Evolutionary conservation across 1,139 yeast species (phyloP).

Genomic region (Suhomyces maxii): DNA sequence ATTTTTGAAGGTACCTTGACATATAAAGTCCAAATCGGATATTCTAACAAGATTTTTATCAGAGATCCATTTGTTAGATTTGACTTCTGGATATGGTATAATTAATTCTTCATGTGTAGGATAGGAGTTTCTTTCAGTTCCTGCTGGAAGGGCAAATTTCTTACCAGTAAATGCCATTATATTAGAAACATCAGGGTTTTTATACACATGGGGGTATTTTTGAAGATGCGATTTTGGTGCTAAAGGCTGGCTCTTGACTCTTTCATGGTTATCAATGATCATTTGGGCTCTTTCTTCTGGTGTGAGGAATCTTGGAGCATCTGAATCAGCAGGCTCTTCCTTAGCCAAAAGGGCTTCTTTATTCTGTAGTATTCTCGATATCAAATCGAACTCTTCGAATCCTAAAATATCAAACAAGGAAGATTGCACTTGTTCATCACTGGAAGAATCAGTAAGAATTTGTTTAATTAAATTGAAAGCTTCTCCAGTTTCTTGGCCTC

Average conservation of each 20-base stretch:
- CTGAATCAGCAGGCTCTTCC: slow-evolving; percentile 5
- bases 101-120: slow-evolving; percentile 77
- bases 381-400: slow-evolving; percentile 78
- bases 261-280: slow-evolving; percentile 53
- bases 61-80: slow-evolving; percentile 45
- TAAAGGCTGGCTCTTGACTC: slow-evolving; percentile 52
- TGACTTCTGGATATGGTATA: slow-evolving; percentile 71
- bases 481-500: slow-evolving; percentile 27
- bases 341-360: slow-evolving; percentile 29
- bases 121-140: slow-evolving; percentile 67
- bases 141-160: slow-evolving; percentile 74
- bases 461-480: slow-evolving; percentile 24
- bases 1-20: slow-evolving; percentile 81
- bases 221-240: slow-evolving; percentile 47
- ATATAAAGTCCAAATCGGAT: slow-evolving; percentile 66
- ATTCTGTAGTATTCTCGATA: slow-evolving; percentile 62
- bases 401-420: slow-evolving; percentile 77
- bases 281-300: slow-evolving; percentile 59
- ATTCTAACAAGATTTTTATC: slow-evolving; percentile 60
- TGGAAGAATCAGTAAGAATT: slow-evolving; percentile 23
- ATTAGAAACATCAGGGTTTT: slow-evolving; percentile 64
- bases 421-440: slow-evolving; percentile 67
- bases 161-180: slow-evolving; percentile 79
- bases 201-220: slow-evolving; percentile 78
- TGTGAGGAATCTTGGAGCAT: slow-evolving; percentile 37